Conservation (phyloP, 495 filamentous ascomycete genomes). For the Venustampulla echinocandica region DNA sequence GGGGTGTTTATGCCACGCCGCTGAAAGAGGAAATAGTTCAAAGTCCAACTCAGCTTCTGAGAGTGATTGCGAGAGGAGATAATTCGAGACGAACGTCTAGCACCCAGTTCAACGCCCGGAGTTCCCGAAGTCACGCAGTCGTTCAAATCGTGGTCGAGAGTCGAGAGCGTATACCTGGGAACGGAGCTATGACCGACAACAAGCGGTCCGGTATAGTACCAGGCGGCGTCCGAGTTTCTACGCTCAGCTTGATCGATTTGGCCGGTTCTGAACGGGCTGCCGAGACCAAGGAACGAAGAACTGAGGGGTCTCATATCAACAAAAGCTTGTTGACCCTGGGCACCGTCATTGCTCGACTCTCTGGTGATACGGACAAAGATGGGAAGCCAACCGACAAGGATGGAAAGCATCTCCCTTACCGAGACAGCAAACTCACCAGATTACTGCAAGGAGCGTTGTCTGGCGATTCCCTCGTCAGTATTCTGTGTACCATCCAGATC, state of each 20-base stretch:
- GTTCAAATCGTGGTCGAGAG: conserved; percentile 99
- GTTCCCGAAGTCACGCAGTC: conserved; percentile 94
- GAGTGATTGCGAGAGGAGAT: conserved; percentile 92
- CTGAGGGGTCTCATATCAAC: conserved; percentile 97
- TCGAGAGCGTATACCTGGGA: conserved; percentile 65
- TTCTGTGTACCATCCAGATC: conserved; percentile 89
- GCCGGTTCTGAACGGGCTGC: conserved; percentile 94
- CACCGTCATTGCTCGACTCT: conserved; percentile 83
- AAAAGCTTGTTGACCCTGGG: conserved; percentile 92
- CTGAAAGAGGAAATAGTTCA: conserved; percentile 98
- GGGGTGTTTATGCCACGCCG: conserved; percentile 92
- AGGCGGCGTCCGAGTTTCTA: conserved; percentile 91
- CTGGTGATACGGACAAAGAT: conserved; percentile 75
- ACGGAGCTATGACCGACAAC: conserved; percentile 44
- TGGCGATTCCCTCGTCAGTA: conserved; percentile 89
- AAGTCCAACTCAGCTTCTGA: conserved; percentile 86
- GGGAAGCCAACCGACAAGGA: conserved; percentile 67
- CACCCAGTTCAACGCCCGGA: conserved; percentile 93
- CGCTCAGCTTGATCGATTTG: conserved; percentile 89
- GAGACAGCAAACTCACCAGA: conserved; percentile 94
- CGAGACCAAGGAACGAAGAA: conserved; percentile 86
- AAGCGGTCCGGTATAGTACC: conserved; percentile 72
- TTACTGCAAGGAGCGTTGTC: conserved; percentile 88
- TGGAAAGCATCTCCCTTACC: conserved; percentile 84
- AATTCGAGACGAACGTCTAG: conserved; percentile 80